Evolutionary conservation across 2,329 filamentous ascomycete species (phyloP).

Genomic region (Aspergillus neotritici): DNA sequence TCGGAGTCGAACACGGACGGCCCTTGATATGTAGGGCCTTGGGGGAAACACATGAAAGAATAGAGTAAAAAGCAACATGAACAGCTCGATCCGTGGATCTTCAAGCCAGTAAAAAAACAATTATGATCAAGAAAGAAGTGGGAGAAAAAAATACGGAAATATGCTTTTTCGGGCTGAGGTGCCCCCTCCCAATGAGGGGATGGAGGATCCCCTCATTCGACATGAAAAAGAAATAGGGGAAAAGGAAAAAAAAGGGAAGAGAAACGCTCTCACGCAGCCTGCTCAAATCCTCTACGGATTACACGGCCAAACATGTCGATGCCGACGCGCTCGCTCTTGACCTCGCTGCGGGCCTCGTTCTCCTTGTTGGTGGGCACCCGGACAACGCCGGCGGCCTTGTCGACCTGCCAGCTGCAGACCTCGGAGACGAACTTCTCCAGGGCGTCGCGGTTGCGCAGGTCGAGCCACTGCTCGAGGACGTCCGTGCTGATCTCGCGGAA

Average conservation of each 20-base stretch:
- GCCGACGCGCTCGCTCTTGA: conserved; percentile 88
- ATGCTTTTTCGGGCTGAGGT: no score
- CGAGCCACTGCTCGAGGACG: conserved; percentile 70
- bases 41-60: no score
- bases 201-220: not conserved
- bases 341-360: conserved; percentile 92
- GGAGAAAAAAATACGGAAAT: conserved; percentile 11
- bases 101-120: conserved; percentile 6
- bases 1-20: no score
- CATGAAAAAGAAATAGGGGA: conserved; percentile 7
- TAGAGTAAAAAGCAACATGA: no score
- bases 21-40: no score
- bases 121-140: conserved; percentile 9
- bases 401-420: conserved; percentile 80
- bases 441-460: conserved; percentile 58
- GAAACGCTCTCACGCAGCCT: conserved; percentile 52
- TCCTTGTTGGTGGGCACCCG: conserved; percentile 88
- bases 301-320: conserved; percentile 55
- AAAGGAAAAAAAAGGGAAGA: conserved; percentile 9
- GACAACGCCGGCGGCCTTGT: conserved; percentile 52
- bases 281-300: conserved; percentile 79
- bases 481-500: conserved; percentile 66
- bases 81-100: conserved; percentile 9
- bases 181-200: not conserved
- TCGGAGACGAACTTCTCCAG: conserved; percentile 75